A percentile compares a stretch with the other conserved stretches of the same genome.
phyloP scores from a whole-genome alignment of 768 basidiomycete genomes.

The Cubamyces lactineus region DNA sequence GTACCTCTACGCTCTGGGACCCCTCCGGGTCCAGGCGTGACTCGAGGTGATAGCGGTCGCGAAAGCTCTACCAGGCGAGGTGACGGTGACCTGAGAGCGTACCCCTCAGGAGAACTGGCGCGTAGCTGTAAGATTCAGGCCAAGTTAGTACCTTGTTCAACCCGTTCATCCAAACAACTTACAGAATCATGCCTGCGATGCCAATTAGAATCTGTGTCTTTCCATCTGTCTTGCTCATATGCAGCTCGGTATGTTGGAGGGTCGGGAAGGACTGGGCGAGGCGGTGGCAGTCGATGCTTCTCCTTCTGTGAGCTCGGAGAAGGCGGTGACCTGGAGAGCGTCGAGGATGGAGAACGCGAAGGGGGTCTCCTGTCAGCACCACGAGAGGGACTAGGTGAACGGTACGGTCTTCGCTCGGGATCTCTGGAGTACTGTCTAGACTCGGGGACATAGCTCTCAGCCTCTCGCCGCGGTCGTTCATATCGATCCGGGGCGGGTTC shows the following conservation, averaged over 20 bases:
- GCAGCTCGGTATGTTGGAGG: slow-evolving; percentile 16
- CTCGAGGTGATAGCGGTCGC: slow-evolving; percentile 25
- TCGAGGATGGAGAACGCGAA: slow-evolving; percentile 28
- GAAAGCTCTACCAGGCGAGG: slow-evolving; percentile 11
- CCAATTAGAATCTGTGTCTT: slow-evolving; percentile 7
- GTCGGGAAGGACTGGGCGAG: slow-evolving; percentile 23
- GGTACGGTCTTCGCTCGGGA: slow-evolving; percentile 15
- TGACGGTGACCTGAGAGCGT: slow-evolving; percentile 17
- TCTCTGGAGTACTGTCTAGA: slow-evolving; percentile 12
- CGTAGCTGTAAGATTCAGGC: not conserved
- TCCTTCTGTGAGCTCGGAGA: slow-evolving; percentile 28
- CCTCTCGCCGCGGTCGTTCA: slow-evolving; percentile 18
- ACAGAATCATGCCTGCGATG: slow-evolving; percentile 4
- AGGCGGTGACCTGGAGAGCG: slow-evolving; percentile 32
- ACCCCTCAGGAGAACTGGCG: not conserved
- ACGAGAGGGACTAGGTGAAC: slow-evolving; percentile 12
- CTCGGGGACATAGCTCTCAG: slow-evolving; percentile 15
- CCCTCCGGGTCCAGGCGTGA: slow-evolving; percentile 20
- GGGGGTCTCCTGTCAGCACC: slow-evolving; percentile 1
- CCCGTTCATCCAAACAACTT: slow-evolving; percentile 5
- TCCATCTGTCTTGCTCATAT: slow-evolving; percentile 23
- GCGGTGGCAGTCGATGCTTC: slow-evolving; percentile 37
- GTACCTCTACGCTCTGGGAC: slow-evolving; percentile 9
- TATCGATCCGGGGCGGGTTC: slow-evolving; percentile 35
- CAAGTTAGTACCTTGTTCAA: not conserved